A percentile compares a stretch with the other conserved stretches of the same genome.
Evolutionary conservation across 1,284 basidiomycete species (phyloP).

Genomic region (Earliella scabrosa): DNA sequence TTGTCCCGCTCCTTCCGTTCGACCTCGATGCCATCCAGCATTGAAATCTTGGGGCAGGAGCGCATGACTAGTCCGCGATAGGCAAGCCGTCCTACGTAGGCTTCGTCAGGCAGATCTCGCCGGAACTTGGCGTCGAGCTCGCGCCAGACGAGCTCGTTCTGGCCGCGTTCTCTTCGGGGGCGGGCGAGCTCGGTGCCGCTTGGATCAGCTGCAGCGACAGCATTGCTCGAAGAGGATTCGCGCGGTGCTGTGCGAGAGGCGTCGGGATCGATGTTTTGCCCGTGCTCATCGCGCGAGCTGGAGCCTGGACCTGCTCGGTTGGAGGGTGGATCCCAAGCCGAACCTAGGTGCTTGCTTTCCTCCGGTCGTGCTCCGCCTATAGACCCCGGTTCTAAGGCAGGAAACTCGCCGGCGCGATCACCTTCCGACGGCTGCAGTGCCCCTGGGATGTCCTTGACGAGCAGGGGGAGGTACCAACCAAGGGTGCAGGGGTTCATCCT

Average conservation of each 20-base stretch:
- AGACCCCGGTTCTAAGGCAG: conserved; percentile 9
- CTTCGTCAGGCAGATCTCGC: conserved; percentile 84
- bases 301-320: background rate
- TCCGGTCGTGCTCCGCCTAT: conserved; percentile 10
- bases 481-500: conserved; percentile 96
- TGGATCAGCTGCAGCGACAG: conserved; percentile 7
- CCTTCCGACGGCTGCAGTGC: conserved; percentile 67
- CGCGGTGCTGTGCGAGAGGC: background rate
- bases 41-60: conserved; percentile 64
- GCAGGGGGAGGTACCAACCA: conserved; percentile 91
- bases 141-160: conserved; percentile 53
- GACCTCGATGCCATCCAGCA: conserved; percentile 85
- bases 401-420: conserved; percentile 20
- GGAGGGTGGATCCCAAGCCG: background rate
- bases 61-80: conserved; percentile 89
- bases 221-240: background rate
- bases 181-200: conserved; percentile 2
- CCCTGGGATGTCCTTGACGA: conserved; percentile 71
- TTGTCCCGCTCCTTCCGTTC: conserved; percentile 82
- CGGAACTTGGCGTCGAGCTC: conserved; percentile 86
- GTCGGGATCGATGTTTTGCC: background rate
- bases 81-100: conserved; percentile 82
- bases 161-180: conserved; percentile 22
- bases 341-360: background rate
- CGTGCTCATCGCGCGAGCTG: conserved; percentile 1